Base-by-base conservation (phyloP, 2,329 filamentous ascomycete species). In the Ophiostoma angusticollis region DNA sequence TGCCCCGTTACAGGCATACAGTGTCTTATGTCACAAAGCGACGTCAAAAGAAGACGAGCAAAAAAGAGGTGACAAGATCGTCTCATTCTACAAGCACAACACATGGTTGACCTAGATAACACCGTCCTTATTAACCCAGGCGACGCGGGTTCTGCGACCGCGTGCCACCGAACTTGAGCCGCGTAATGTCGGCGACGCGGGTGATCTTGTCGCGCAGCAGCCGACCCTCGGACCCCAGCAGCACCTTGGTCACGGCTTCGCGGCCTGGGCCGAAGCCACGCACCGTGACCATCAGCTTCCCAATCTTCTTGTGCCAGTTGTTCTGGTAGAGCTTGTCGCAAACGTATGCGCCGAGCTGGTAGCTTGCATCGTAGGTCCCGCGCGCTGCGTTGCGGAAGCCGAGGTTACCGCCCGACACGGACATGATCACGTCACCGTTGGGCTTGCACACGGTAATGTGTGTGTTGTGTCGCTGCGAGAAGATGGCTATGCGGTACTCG, bases 111-210 rank as follows among this genome's bases (percentile, higher is more conserved):
- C 16, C 9, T 9, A n/a, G n/a, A n/a, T n/a, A n/a, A n/a, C 12
- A 8, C 31, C 24, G 16, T 3, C 18, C 19, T 28, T 30, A 17
- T 50, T 52, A 80, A 61, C 76, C 74, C 65, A 96, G 63, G 65
- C 91, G 80, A 62, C 87, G 87, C 28, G 78, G 80, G 58, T 79
- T 84, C 59, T 72, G 74, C 65, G 85, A 89, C 61, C 87, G 83
- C 28, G 83, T 84, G 55, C 91, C 93, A 62, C 87, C 91, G 68
- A 96, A 94, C 68, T 98, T 98, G 60, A 96, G 61, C 53, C 81
- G 81, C 40, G 89, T 96, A 29, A 76, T 70, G 63, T 98, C 91
- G 23, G 83, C 78, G 45, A 98, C 81, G 50, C 78, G 78, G 30
- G 75, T 67, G 48, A 98, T 82, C 64, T 82, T 77, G 23, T 71